Evolutionary conservation across 2,329 filamentous ascomycete species (phyloP).

Genomic region (Phaeophleospora eucalypticola): DNA sequence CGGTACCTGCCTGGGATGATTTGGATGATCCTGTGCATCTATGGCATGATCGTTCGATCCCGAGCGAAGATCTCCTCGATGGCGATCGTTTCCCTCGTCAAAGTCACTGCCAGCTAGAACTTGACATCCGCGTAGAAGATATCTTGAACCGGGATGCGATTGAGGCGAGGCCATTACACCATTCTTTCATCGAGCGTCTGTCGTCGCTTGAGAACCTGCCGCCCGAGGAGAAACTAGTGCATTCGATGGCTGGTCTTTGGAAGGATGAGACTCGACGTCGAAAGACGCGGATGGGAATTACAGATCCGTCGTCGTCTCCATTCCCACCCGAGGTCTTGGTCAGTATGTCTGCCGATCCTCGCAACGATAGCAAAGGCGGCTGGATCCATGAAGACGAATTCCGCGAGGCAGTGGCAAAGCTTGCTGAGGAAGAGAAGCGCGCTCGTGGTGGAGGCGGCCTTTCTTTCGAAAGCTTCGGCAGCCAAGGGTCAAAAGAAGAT

Average conservation of each 20-base stretch:
- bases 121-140: constrained; percentile 83
- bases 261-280: constrained; percentile 79
- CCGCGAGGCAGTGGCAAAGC: constrained; percentile 57
- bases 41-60: constrained; percentile 77
- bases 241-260: constrained; percentile 93
- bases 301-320: constrained; percentile 63
- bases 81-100: constrained; percentile 65
- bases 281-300: constrained; percentile 65
- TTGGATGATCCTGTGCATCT: constrained; percentile 59
- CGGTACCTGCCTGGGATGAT: constrained; percentile 67
- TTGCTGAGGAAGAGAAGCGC: constrained; percentile 62
- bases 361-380: constrained; percentile 66
- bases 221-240: constrained; percentile 73
- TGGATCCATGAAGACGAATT: constrained; percentile 95
- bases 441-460: constrained; percentile 42
- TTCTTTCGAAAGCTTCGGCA: constrained; percentile 64
- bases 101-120: constrained; percentile 84
- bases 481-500: constrained; percentile 49
- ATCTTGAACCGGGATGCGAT: constrained; percentile 80
- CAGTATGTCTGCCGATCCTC: constrained; percentile 80
- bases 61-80: constrained; percentile 55
- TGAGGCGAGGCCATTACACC: constrained; percentile 72
- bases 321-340: constrained; percentile 78
- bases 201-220: constrained; percentile 51
- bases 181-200: constrained; percentile 75